Evolutionary conservation across 352 stramenopile genomes (phyloP).

Genomic region (Globisporangium emineosum): DNA sequence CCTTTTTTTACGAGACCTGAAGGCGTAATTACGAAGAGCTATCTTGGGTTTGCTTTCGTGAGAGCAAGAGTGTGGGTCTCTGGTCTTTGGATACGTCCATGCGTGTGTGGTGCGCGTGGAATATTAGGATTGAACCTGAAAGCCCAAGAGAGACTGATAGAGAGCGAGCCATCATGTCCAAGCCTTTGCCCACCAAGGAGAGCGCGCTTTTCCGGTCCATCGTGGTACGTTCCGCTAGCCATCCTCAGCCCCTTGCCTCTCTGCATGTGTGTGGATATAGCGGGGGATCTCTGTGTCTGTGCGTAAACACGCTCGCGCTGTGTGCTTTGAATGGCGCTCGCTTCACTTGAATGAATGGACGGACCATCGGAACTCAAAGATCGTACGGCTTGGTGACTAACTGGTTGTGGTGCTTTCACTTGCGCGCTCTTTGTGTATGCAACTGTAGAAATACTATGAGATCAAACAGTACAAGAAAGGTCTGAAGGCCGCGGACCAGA

Average conservation of each 20-base stretch:
- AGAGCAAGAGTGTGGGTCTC: conserved; percentile 1
- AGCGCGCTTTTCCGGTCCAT: conserved; percentile 95
- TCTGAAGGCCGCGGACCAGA: conserved; percentile 92
- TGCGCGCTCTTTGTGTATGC: background rate
- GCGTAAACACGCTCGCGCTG: background rate
- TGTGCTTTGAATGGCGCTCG: background rate
- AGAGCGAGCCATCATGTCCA: conserved; percentile 24
- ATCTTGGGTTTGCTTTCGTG: background rate
- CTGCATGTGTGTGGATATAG: background rate
- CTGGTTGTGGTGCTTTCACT: background rate
- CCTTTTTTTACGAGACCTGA: background rate
- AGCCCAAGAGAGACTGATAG: background rate
- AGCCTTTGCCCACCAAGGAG: conserved; percentile 92
- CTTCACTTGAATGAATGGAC: background rate
- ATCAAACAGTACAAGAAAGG: conserved; percentile 99
- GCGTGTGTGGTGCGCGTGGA: conserved; percentile 5
- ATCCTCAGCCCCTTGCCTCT: background rate
- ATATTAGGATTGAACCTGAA: background rate
- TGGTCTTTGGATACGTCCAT: conserved; percentile 8
- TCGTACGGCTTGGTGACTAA: background rate
- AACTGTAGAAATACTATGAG: conserved; percentile 94
- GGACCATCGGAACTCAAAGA: background rate
- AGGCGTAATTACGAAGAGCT: conserved; percentile 1
- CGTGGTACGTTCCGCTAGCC: conserved; percentile 49
- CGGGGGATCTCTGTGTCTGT: background rate